Evolutionary conservation across 305 asterid species (phyloP).

Genomic region (Petunia hybrid): DNA sequence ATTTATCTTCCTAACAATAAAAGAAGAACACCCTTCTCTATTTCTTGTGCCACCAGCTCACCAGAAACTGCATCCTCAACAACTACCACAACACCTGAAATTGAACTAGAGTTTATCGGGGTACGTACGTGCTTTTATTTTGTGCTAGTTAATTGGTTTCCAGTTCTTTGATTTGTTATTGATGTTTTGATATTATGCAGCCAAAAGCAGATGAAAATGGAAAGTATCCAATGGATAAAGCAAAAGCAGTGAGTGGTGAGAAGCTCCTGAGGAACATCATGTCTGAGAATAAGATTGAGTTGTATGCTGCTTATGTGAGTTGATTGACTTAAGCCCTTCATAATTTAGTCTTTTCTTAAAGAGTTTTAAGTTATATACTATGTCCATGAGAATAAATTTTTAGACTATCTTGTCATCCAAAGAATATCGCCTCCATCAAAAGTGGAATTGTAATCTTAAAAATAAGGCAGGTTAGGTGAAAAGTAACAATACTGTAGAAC

Average conservation of each 20-base stretch:
- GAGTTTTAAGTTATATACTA: no score
- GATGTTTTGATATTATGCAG: conserved; percentile 39
- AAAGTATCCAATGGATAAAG: conserved; percentile 61
- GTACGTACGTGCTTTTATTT: conserved; percentile 39
- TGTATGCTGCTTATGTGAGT: conserved; percentile 84
- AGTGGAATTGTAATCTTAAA: no score
- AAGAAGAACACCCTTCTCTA: conserved; percentile 36
- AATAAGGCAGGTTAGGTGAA: no score
- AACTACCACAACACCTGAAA: conserved; percentile 56
- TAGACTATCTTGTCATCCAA: no score
- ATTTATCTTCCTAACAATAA: conserved; percentile 40
- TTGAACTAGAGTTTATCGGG: conserved; percentile 81
- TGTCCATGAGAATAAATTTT: no score
- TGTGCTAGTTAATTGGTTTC: not conserved
- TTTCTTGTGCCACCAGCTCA: conserved; percentile 52
- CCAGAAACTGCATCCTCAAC: conserved; percentile 56
- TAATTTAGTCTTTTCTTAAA: no score
- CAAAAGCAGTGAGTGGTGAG: conserved; percentile 75
- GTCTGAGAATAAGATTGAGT: conserved; percentile 83
- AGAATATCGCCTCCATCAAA: no score
- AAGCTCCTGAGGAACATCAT: conserved; percentile 86
- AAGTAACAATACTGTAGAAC: no score
- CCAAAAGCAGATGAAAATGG: conserved; percentile 73
- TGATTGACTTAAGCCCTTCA: no score
- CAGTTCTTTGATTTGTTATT: conserved; percentile 13